These are phyloP conservation scores for Balansia obtecta DNA, from an alignment of 2,329 filamentous ascomycete genomes.

Conservation along the genomic window DNA sequence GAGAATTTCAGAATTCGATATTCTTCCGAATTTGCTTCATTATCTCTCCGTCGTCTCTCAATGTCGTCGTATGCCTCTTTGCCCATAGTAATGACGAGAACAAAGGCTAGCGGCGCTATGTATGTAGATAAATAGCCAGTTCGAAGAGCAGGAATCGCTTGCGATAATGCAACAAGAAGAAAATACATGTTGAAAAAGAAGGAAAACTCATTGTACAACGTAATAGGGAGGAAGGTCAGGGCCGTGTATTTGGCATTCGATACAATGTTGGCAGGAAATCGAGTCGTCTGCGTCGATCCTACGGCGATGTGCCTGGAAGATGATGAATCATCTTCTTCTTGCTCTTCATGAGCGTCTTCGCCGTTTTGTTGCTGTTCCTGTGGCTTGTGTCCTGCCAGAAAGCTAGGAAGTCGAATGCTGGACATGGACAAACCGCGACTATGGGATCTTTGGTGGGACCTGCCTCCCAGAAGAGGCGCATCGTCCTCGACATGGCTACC, in stretches of 20 bases:
- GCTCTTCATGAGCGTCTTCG: slow-evolving; percentile 32
- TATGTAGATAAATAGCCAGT: slow-evolving; percentile 96
- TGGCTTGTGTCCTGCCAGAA: slow-evolving; percentile 36
- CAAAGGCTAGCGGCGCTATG: slow-evolving; percentile 82
- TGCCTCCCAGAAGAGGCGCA: slow-evolving; percentile 52
- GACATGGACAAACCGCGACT: slow-evolving; percentile 26
- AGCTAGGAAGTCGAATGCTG: slow-evolving; percentile 51
- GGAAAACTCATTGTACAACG: slow-evolving; percentile 96
- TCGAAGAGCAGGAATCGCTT: slow-evolving; percentile 76
- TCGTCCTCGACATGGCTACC: slow-evolving; percentile 55
- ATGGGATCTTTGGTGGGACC: slow-evolving; percentile 13
- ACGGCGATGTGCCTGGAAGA: slow-evolving; percentile 65
- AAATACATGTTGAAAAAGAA: slow-evolving; percentile 99
- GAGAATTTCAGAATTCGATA: slow-evolving; percentile 69
- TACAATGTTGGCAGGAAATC: slow-evolving; percentile 80
- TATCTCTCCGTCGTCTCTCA: slow-evolving; percentile 70
- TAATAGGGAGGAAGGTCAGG: slow-evolving; percentile 85
- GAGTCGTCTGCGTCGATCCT: slow-evolving; percentile 57
- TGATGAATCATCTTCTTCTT: slow-evolving; percentile 49
- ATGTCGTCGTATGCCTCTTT: slow-evolving; percentile 97
- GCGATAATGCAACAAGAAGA: slow-evolving; percentile 83
- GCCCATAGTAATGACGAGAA: slow-evolving; percentile 80
- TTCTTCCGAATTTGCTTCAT: slow-evolving; percentile 85
- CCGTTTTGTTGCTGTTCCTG: slow-evolving; percentile 15
- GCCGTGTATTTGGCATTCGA: slow-evolving; percentile 98